Evolutionary conservation across 106 monocot species (phyloP).

Genomic region (Phalaenopsis aphrodite): DNA sequence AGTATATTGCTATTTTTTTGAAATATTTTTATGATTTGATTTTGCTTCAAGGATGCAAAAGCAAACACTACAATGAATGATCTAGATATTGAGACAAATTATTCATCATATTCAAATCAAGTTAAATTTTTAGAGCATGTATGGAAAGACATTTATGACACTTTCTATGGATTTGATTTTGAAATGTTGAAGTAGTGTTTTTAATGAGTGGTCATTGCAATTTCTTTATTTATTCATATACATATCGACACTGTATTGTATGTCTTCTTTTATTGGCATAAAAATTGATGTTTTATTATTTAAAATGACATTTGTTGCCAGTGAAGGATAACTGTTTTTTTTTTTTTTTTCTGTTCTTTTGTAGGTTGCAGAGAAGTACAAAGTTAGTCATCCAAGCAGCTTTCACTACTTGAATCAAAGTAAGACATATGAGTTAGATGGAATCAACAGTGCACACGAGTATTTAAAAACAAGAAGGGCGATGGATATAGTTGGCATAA

Average conservation of each 20-base stretch:
- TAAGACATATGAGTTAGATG: conserved; percentile 69
- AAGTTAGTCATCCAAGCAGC: conserved; percentile 54
- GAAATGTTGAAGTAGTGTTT: not conserved
- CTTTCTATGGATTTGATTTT: not conserved
- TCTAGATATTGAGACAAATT: not conserved
- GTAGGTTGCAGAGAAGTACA: conserved; percentile 76
- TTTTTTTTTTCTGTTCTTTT: not conserved
- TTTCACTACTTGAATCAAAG: conserved; percentile 95
- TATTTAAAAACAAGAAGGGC: conserved; percentile 80
- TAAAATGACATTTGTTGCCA: not conserved
- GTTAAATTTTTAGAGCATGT: not conserved
- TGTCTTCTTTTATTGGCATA: not conserved
- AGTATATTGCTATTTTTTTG: not conserved
- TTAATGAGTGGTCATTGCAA: not conserved
- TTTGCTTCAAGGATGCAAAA: not conserved
- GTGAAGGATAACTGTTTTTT: too few relatives aligned
- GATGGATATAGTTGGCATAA: conserved; percentile 95
- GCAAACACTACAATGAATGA: not conserved
- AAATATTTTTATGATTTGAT: not conserved
- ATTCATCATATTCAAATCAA: not conserved
- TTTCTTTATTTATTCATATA: too few relatives aligned
- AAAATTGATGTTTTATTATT: not conserved
- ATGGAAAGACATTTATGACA: not conserved
- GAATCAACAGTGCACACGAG: conserved; percentile 56
- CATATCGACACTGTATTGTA: too few relatives aligned